Conservation (phyloP, 2,329 filamentous ascomycete genomes). For the Monosporascus sp. region DNA sequence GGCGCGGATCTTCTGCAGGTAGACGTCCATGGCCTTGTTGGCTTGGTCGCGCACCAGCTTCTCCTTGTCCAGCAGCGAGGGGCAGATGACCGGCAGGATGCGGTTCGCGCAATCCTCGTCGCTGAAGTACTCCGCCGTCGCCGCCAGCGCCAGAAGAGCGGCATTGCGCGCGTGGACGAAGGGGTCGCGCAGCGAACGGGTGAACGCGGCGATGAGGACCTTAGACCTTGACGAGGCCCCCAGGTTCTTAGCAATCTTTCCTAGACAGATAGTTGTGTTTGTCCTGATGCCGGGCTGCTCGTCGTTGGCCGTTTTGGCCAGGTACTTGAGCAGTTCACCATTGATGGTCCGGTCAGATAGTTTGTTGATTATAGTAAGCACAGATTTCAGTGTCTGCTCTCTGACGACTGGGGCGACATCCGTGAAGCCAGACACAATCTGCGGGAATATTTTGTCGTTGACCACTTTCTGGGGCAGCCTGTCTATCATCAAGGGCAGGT, state of each 20-base stretch:
- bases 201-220: slow-evolving; percentile 89
- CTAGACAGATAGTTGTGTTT: slow-evolving; percentile 95
- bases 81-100: slow-evolving; percentile 79
- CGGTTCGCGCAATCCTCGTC: slow-evolving; percentile 86
- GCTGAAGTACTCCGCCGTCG: slow-evolving; percentile 78
- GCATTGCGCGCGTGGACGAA: slow-evolving; percentile 94
- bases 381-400: slow-evolving; percentile 93
- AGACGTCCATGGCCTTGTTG: slow-evolving; percentile 81
- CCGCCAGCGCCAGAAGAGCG: slow-evolving; percentile 76
- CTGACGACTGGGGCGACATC: slow-evolving; percentile 86
- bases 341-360: slow-evolving; percentile 91
- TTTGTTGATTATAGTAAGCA: slow-evolving; percentile 81
- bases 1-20: slow-evolving; percentile 78
- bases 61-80: slow-evolving; percentile 87
- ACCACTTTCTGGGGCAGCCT: slow-evolving; percentile 81
- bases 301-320: slow-evolving; percentile 95
- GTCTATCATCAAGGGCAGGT: slow-evolving; percentile 85
- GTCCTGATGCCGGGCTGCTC: slow-evolving; percentile 96
- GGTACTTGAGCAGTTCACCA: slow-evolving; percentile 81
- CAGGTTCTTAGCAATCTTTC: slow-evolving; percentile 90
- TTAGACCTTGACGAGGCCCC: slow-evolving; percentile 76
- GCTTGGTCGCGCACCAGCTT: slow-evolving; percentile 91
- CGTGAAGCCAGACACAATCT: slow-evolving; percentile 93
- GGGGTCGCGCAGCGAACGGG: slow-evolving; percentile 81
- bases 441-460: slow-evolving; percentile 94